Evolutionary conservation across 768 basidiomycete genomes (phyloP).

Genomic region (Termitomyces sp.): DNA sequence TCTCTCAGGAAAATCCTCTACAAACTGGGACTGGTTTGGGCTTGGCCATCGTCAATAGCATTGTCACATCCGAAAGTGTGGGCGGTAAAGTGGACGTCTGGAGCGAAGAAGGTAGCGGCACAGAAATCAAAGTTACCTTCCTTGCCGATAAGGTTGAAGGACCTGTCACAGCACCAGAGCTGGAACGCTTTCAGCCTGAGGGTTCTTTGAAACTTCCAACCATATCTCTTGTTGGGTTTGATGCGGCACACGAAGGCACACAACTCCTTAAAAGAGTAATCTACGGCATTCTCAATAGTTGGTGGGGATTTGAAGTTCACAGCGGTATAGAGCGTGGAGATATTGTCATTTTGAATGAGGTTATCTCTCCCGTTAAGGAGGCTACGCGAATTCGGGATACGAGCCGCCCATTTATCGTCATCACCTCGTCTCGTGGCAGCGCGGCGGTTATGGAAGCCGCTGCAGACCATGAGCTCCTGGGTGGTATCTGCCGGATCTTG

Average conservation of each 20-base stretch:
- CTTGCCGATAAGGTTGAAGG: slow-evolving; percentile 60
- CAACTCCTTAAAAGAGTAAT: slow-evolving; percentile 64
- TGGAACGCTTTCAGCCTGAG: slow-evolving; percentile 44
- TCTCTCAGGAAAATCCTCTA: slow-evolving; percentile 93
- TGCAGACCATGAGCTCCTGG: slow-evolving; percentile 70
- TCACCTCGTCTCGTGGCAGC: slow-evolving; percentile 49
- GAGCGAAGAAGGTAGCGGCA: slow-evolving; percentile 87
- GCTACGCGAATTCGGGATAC: slow-evolving; percentile 57
- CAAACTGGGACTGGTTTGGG: slow-evolving; percentile 93
- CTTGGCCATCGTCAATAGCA: slow-evolving; percentile 92
- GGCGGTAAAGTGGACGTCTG: slow-evolving; percentile 91
- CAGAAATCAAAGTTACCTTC: slow-evolving; percentile 87
- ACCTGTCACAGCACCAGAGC: slow-evolving; percentile 30
- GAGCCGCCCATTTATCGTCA: slow-evolving; percentile 44
- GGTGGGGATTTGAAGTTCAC: slow-evolving; percentile 70
- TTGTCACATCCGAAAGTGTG: slow-evolving; percentile 80
- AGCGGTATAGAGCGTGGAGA: slow-evolving; percentile 48
- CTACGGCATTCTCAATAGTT: slow-evolving; percentile 59
- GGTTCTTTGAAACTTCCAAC: slow-evolving; percentile 38
- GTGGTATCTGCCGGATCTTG: slow-evolving; percentile 85
- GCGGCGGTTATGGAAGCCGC: slow-evolving; percentile 58
- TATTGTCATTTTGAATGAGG: slow-evolving; percentile 81
- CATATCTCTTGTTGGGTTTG: slow-evolving; percentile 73
- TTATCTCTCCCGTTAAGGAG: slow-evolving; percentile 50
- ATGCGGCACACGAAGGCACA: slow-evolving; percentile 56